Percentiles rank a stretch among this genome's conserved stretches.
Evolutionary conservation across 2,329 filamentous ascomycete genomes (phyloP).

Genomic region (Calonectria ilicicola): DNA sequence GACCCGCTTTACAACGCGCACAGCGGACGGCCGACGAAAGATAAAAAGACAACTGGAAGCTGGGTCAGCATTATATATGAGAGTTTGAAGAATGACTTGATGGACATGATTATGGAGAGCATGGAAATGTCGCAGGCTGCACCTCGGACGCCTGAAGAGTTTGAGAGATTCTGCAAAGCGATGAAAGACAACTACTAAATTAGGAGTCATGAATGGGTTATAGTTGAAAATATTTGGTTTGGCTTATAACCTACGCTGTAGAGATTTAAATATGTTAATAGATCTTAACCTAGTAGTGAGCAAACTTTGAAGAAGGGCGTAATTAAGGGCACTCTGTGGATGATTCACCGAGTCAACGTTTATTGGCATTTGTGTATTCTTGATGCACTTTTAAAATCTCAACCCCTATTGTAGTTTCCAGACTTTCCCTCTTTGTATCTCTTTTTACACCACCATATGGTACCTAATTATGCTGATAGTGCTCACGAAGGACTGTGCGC

Average conservation of each 20-base stretch:
- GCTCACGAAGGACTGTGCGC: too few relatives aligned
- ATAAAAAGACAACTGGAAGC: constrained; percentile 48
- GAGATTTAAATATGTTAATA: background rate
- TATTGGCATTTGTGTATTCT: too few relatives aligned
- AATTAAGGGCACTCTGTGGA: too few relatives aligned
- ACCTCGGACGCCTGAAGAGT: constrained; percentile 36
- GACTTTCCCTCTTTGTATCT: too few relatives aligned
- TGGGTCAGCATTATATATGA: constrained; percentile 49
- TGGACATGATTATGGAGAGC: constrained; percentile 44
- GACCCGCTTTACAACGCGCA: constrained; percentile 43
- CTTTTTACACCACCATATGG: too few relatives aligned
- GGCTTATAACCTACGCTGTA: background rate
- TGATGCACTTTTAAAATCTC: too few relatives aligned
- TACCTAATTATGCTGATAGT: too few relatives aligned
- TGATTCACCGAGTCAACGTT: too few relatives aligned
- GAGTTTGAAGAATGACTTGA: constrained; percentile 41
- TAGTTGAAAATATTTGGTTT: background rate
- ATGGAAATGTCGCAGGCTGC: constrained; percentile 33
- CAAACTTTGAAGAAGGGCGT: too few relatives aligned
- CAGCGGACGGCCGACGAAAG: constrained; percentile 34
- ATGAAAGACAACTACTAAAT: constrained; percentile 24
- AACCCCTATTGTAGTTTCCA: too few relatives aligned
- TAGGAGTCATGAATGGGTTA: too few relatives aligned
- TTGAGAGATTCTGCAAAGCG: constrained; percentile 34
- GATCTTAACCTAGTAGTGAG: background rate